phyloP scores from a whole-genome alignment of 1,284 basidiomycete species.

The Ustilago bromivora region DNA sequence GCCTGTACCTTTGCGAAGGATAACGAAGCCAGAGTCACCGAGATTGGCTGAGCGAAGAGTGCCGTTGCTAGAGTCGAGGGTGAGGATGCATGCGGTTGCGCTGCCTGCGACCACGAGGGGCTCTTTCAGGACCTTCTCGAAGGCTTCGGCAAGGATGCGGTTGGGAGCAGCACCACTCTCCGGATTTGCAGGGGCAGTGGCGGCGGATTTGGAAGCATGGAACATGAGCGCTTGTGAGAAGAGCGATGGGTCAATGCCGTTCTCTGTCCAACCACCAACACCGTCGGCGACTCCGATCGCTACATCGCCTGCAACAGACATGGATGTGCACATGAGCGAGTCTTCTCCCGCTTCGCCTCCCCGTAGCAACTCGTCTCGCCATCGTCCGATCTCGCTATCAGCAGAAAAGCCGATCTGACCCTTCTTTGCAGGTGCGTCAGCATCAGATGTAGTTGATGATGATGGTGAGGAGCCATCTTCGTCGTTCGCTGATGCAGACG shows the following conservation, averaged over 20 bases:
- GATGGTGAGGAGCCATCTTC: slow-evolving; percentile 20
- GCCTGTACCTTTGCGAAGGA: slow-evolving; percentile 73
- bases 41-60: slow-evolving; percentile 85
- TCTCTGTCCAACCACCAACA: slow-evolving; percentile 79
- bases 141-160: slow-evolving; percentile 79
- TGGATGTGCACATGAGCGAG: slow-evolving; percentile 74
- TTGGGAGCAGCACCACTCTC: slow-evolving; percentile 58
- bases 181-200: slow-evolving; percentile 16
- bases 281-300: slow-evolving; percentile 80
- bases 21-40: slow-evolving; percentile 85
- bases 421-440: slow-evolving; percentile 8
- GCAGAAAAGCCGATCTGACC: slow-evolving; percentile 75
- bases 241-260: slow-evolving; percentile 84
- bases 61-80: slow-evolving; percentile 81
- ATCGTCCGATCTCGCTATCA: slow-evolving; percentile 77
- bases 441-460: slow-evolving; percentile 3
- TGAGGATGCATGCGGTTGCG: slow-evolving; percentile 85
- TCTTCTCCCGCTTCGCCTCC: slow-evolving; percentile 73
- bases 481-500: slow-evolving; percentile 27
- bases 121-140: slow-evolving; percentile 79
- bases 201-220: slow-evolving; percentile 75
- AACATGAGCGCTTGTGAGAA: slow-evolving; percentile 79
- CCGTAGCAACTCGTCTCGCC: slow-evolving; percentile 76
- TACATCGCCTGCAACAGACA: slow-evolving; percentile 76
- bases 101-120: slow-evolving; percentile 81